Evolutionary conservation across 495 filamentous ascomycete genomes (phyloP), one percentile per base, ranked within the genome.

Genomic region (Staphylotrichum longicolle): DNA sequence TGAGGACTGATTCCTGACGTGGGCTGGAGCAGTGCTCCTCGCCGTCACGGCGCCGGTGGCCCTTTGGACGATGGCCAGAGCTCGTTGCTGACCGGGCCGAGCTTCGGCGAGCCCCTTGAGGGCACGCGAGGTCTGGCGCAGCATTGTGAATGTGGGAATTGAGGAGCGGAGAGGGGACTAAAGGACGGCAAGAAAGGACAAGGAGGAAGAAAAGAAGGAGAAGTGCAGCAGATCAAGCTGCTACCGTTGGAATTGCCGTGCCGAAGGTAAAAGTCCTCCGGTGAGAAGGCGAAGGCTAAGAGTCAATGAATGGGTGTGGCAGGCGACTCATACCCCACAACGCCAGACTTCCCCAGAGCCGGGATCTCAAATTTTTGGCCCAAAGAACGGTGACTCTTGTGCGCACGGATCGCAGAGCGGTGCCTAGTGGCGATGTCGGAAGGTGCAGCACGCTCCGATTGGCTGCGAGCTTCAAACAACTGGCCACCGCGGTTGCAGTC

Each of bases 41-140:
- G 70, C 40, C 48, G 70, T 58, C n/a, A 77, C 41, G 20, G 71
- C 60, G 20, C 20, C 20, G 0, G 70, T 61, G 20, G 62, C 65
- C 14, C 54, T 54, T 56, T 69, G 45, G 60, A 59, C 68, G 47
- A 34, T 60, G 45, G 62, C 66, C 67, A 62, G 63, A 59, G 57
- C 57, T 67, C 70, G 70, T 61, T 69, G 68, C 35, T 63, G 63
- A 46, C 62, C 63, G 63, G 69, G 66, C 57, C 71, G 75, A 49
- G 70, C 53, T 50, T 77, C 72, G 64, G 72, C 71, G 70, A 80
- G 42, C 62, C 68, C 75, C 68, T 72, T 75, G 61, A 78, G 64
- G 73, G 77, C 76, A 64, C 72, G 70, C 67, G 68, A 63, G 45
- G 76, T 72, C 63, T 72, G 74, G 51, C 74, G 77, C 65, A 80